phyloP scores from a whole-genome alignment of 345 rosid species.

The Punica granatum region DNA sequence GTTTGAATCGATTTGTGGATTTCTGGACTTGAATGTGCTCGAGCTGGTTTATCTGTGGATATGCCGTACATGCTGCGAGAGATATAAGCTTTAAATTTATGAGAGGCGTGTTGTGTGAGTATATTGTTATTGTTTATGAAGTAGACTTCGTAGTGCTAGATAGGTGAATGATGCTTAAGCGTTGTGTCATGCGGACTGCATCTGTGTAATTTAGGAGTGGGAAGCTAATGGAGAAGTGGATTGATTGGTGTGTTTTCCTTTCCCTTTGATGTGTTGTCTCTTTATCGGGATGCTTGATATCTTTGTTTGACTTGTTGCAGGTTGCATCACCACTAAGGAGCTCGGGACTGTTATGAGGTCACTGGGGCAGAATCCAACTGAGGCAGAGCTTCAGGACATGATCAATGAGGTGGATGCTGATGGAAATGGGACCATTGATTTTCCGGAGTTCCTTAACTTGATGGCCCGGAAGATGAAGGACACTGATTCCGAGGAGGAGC shows the following conservation, averaged over 20 bases:
- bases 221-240: background rate
- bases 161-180: background rate
- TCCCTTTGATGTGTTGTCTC: background rate
- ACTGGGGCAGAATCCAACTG: slow-evolving; percentile 40
- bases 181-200: background rate
- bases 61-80: background rate
- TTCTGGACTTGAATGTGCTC: background rate
- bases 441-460: slow-evolving; percentile 41
- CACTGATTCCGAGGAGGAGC: slow-evolving; percentile 46
- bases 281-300: background rate
- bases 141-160: background rate
- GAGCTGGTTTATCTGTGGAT: background rate
- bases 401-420: slow-evolving; percentile 45
- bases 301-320: slow-evolving; percentile 13
- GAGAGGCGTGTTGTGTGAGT: background rate
- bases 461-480: slow-evolving; percentile 48
- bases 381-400: slow-evolving; percentile 48
- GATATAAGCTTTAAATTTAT: background rate
- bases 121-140: background rate
- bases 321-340: slow-evolving; percentile 46
- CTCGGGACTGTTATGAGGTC: slow-evolving; percentile 46
- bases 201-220: background rate
- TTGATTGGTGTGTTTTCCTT: background rate
- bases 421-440: slow-evolving; percentile 44
- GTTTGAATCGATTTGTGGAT: background rate